Conservation (phyloP, 176 grass and related monocot species). For the Aegilops bicornis region DNA sequence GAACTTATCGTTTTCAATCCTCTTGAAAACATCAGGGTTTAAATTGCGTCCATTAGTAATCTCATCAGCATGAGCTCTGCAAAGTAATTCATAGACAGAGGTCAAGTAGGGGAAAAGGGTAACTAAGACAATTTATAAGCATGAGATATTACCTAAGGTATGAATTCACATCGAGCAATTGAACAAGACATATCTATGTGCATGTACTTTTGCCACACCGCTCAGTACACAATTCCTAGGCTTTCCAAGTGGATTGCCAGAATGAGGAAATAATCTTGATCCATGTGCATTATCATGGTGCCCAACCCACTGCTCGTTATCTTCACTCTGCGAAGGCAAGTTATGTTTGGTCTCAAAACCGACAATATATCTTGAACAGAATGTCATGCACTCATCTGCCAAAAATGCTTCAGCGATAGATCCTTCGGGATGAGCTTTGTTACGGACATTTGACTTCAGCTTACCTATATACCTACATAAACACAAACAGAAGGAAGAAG, state of each 20-base stretch:
- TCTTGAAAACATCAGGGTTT: background rate
- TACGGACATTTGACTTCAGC: background rate
- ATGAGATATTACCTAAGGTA: conserved; percentile 21
- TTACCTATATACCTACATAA: background rate
- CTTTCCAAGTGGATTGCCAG: conserved; percentile 7
- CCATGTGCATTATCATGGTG: background rate
- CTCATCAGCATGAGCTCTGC: no score
- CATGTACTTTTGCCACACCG: conserved; percentile 17
- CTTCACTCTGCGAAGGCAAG: background rate
- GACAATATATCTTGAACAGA: background rate
- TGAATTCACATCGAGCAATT: conserved; percentile 7
- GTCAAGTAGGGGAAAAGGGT: no score
- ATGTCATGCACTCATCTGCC: background rate
- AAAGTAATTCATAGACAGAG: background rate
- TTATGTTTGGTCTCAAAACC: background rate
- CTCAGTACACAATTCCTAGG: background rate
- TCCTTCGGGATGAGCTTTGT: background rate
- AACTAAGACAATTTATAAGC: background rate
- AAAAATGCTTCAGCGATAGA: background rate
- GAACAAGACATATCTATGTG: conserved; percentile 27
- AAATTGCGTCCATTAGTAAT: no score
- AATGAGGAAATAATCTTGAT: background rate
- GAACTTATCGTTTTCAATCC: background rate
- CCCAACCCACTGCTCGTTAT: background rate
- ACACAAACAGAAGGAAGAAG: background rate